Conservation (phyloP, 2,329 filamentous ascomycete species). For the Curvularia sp. region DNA sequence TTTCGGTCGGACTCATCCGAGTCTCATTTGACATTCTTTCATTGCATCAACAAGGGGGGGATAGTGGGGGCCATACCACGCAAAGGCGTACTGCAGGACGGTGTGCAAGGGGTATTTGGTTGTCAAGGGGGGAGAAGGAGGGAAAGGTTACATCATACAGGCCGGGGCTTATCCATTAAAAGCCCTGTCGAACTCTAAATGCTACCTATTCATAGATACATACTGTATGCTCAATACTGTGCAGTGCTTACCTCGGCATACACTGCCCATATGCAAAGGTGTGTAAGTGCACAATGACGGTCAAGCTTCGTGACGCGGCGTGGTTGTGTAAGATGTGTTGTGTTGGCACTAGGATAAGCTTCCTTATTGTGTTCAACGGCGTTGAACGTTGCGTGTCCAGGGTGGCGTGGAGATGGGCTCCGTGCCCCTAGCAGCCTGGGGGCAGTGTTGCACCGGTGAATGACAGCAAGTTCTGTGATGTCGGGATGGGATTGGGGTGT, state of each 20-base stretch:
- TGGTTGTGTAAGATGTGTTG: background rate
- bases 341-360: background rate
- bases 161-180: background rate
- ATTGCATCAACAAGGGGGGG: conserved; percentile 1
- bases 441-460: conserved; percentile 1
- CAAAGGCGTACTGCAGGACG: conserved; percentile 17
- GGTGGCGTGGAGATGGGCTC: background rate
- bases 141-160: background rate
- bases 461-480: background rate
- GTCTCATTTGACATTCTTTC: conserved; percentile 4
- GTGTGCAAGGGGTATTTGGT: conserved; percentile 6
- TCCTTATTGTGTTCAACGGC: background rate
- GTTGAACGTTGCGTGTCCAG: background rate
- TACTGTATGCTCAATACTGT: background rate
- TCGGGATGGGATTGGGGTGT: background rate
- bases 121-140: background rate
- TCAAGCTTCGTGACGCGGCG: background rate
- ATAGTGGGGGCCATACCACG: background rate
- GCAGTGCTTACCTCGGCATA: background rate
- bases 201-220: background rate
- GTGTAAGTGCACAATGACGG: too few species aligned
- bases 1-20: conserved; percentile 5
- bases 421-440: background rate
- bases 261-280: background rate
- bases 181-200: background rate